phyloP scores from a whole-genome alignment of 1,284 basidiomycete species.

The Thecaphora thlaspeos region DNA sequence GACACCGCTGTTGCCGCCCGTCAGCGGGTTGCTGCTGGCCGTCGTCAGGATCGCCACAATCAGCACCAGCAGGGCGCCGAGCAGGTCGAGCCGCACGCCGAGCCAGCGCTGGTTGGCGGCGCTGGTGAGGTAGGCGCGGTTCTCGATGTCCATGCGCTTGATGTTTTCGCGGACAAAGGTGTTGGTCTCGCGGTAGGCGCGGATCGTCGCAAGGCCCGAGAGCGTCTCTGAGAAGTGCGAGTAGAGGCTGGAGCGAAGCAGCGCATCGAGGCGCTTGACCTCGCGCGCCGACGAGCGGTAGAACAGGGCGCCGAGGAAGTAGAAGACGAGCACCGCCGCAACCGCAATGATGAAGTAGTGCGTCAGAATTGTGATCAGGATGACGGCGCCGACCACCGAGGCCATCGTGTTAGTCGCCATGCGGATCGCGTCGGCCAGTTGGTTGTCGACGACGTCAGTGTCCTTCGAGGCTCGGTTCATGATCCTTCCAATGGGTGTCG shows the following conservation, averaged over 20 bases:
- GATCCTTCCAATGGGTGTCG: conserved; percentile 78
- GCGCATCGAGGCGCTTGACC: conserved; percentile 75
- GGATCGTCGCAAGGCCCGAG: conserved; percentile 77
- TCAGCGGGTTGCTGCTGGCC: conserved; percentile 27
- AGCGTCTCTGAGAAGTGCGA: conserved; percentile 85
- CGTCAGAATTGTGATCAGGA: conserved; percentile 70
- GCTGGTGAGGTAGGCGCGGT: conserved; percentile 84
- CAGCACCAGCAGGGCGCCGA: conserved; percentile 54
- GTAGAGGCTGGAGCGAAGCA: conserved; percentile 71
- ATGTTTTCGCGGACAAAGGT: conserved; percentile 64
- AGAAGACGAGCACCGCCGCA: conserved; percentile 47
- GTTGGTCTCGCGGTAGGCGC: conserved; percentile 67
- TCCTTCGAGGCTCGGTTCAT: conserved; percentile 74
- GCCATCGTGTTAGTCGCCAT: conserved; percentile 56
- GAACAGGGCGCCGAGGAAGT: conserved; percentile 65
- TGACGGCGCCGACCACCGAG: conserved; percentile 64
- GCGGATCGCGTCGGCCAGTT: conserved; percentile 57
- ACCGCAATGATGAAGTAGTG: conserved; percentile 68
- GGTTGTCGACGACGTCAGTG: conserved; percentile 83
- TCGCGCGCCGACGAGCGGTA: conserved; percentile 86
- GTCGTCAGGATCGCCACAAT: conserved; percentile 49
- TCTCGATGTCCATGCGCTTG: conserved; percentile 78
- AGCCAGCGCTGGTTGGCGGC: conserved; percentile 82
- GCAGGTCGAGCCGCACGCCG: conserved; percentile 65
- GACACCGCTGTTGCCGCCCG: conserved; percentile 43